Base-by-base conservation (phyloP, 2,329 filamentous ascomycete species). In the Hymenoscyphus infarciens region DNA sequence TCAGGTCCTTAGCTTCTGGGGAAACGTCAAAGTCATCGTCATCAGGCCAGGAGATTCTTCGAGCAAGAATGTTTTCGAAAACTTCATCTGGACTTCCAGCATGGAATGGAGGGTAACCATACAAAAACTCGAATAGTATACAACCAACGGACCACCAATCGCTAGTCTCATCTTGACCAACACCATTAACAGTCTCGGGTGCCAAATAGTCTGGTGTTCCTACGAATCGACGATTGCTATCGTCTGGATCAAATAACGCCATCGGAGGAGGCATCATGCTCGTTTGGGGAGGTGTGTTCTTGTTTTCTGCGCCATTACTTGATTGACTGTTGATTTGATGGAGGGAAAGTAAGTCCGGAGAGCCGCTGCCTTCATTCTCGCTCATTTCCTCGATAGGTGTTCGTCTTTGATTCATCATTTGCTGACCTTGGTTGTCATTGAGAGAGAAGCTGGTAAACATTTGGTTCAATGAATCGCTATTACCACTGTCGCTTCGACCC, bases 81-180 rank as follows among this genome's bases (percentile, higher is more conserved):
- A 99, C 95, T 70, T 95, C 83, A 70, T 99, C 95, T 0, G 95
- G 92, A 56, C 93, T 92, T 22, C 83, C 81, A 1, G 92, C 95
- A 74, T 98, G 92, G 76, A 99, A 99, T 0, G 95, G 95, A 0
- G 95, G 95, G 63, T 91, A 89, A 0, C 95, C 95, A 72, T 91
- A 98, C 2, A 99, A 79, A 68, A 97, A 97, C 72, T 99, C 95
- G 71, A 97, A 99, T 76, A 98, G 80, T 70, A 99, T 98, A 75
- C 96, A 99, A 0, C 95, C 95, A n/a, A 99, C 83, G 25, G 95
- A 98, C 95, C 95, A 99, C 95, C 95, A 99, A 86, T 99, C 95
- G 74, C 95, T 98, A 69, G 94, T 95, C 75, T 98, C 94, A 72
- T 99, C 95, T 75, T 99, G 95, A 1, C 94, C 92, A 68, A 92